Evolutionary conservation across 2,329 filamentous ascomycete genomes (phyloP).

Genomic region (Colletotrichum tamarilloi): DNA sequence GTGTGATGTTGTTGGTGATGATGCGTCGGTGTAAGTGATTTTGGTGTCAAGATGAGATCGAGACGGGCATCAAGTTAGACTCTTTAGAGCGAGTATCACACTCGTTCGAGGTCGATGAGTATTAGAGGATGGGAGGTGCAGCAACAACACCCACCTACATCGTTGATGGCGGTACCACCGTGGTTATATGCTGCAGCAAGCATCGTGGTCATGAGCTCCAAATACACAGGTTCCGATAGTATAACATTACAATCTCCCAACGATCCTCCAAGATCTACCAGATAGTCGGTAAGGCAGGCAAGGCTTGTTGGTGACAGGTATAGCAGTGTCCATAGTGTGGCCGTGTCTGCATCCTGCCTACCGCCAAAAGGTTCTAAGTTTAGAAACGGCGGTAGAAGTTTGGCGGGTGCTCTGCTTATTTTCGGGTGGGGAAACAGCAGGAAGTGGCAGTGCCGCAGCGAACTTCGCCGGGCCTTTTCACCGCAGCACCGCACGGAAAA

Average conservation of each 20-base stretch:
- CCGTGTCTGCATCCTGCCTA: conserved; percentile 1
- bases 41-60: not conserved
- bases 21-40: not conserved
- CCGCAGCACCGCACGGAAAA: conserved; percentile 5
- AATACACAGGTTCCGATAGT: not conserved
- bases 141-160: not conserved
- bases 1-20: not conserved
- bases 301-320: not conserved
- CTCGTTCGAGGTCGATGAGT: not conserved
- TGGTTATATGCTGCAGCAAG: conserved; percentile 5
- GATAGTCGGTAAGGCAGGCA: not conserved
- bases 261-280: not conserved
- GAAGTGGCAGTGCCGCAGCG: conserved; percentile 8
- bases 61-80: not conserved
- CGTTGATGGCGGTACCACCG: not conserved
- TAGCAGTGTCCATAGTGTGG: not conserved
- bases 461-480: not conserved
- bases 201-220: not conserved
- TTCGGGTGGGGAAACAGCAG: not conserved
- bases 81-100: not conserved
- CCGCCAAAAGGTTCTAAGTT: not conserved
- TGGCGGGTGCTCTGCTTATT: not conserved
- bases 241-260: not conserved
- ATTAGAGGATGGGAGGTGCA: too few species aligned
- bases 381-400: conserved; percentile 6